A percentile compares a stretch with the other conserved stretches of the same genome.
phyloP scores from a whole-genome alignment of 129 eudicot genomes.

The Pulicaria dysenterica region DNA sequence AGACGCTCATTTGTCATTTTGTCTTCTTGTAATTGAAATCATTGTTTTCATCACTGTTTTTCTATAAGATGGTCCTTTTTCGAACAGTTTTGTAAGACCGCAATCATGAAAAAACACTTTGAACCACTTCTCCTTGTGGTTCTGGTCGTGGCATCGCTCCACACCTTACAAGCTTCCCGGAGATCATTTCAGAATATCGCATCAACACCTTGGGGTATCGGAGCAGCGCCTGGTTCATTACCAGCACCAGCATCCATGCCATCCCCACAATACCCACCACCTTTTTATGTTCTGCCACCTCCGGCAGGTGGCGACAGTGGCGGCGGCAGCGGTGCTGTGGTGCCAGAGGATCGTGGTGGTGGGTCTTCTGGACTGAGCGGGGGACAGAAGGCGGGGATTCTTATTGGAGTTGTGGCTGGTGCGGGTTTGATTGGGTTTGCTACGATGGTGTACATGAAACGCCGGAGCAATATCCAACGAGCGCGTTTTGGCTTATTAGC shows the following conservation, averaged over 20 bases:
- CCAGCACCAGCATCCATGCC: constrained; percentile 12
- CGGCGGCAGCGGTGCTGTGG: constrained; percentile 11
- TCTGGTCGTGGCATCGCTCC: constrained; percentile 30
- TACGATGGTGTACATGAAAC: constrained; percentile 50
- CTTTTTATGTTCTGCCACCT: neutral
- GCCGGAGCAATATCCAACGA: constrained; percentile 42
- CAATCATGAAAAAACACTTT: constrained; percentile 27
- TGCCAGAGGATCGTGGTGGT: constrained; percentile 9
- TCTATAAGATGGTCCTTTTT: neutral
- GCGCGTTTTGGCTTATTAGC: constrained; percentile 35
- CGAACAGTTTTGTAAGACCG: constrained; percentile 14
- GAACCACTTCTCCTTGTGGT: constrained; percentile 22
- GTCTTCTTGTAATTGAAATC: constrained; percentile 15
- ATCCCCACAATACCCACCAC: constrained; percentile 22
- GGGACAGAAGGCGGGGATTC: constrained; percentile 54
- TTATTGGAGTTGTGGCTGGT: constrained; percentile 51
- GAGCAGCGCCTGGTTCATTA: neutral
- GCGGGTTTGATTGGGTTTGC: constrained; percentile 43
- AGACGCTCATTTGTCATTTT: neutral
- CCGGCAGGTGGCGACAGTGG: neutral
- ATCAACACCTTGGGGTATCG: neutral
- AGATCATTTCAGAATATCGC: constrained; percentile 21
- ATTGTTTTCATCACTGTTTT: constrained; percentile 37
- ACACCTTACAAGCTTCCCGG: constrained; percentile 18
- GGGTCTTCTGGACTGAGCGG: constrained; percentile 46